These are phyloP conservation scores for Cryptococcus sp. DNA, from an alignment of 1,284 basidiomycete genomes.

Conservation along the genomic window DNA sequence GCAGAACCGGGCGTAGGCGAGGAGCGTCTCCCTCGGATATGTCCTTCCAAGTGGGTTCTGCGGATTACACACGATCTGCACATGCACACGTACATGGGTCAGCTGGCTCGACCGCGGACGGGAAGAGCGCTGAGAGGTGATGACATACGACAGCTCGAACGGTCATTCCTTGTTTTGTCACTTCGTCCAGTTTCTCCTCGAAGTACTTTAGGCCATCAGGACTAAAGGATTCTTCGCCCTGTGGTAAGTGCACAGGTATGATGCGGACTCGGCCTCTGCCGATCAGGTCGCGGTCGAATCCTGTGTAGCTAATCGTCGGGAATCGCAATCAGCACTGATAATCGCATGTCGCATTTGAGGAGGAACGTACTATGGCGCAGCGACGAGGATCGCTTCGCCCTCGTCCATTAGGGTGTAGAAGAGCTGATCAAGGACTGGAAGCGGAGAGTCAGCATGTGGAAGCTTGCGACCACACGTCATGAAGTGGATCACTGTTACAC, in stretches of 20 bases:
- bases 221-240: constrained; percentile 35
- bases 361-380: constrained; percentile 42
- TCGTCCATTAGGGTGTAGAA: constrained; percentile 53
- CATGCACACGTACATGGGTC: constrained; percentile 5
- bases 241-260: constrained; percentile 43
- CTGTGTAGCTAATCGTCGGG: constrained; percentile 40
- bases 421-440: constrained; percentile 51
- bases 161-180: constrained; percentile 28
- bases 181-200: constrained; percentile 32
- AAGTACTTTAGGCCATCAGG: constrained; percentile 36
- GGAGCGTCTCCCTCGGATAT: constrained; percentile 51
- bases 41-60: constrained; percentile 55
- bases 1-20: constrained; percentile 54
- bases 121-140: no score
- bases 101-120: no score
- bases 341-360: neutral
- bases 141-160: constrained; percentile 42
- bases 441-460: neutral
- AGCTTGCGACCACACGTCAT: neutral
- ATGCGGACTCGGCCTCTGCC: constrained; percentile 39
- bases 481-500: constrained; percentile 5
- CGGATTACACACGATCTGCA: constrained; percentile 53
- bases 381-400: constrained; percentile 53
- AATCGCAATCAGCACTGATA: constrained; percentile 6
- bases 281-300: constrained; percentile 49